A percentile compares a stretch with the other conserved stretches of the same genome.
These are phyloP conservation scores for Carex littledalei DNA, from an alignment of 176 grass and related monocot genomes.

Conservation along the genomic window DNA sequence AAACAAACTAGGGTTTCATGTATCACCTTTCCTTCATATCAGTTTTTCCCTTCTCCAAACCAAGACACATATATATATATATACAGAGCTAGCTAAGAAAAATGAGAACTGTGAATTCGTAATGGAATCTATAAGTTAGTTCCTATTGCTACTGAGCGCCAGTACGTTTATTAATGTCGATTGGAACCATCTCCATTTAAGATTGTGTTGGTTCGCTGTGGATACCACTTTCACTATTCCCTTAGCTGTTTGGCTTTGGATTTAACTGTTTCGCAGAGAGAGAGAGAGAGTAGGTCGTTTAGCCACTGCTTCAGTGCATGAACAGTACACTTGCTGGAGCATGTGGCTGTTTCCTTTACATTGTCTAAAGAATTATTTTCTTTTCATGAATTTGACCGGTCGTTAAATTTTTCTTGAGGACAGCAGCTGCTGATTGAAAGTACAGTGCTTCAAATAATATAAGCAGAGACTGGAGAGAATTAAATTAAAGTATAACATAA, in stretches of 20 bases:
- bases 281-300: not conserved
- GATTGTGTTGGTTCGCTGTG: slow-evolving; percentile 25
- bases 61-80: too few relatives aligned
- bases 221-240: slow-evolving; percentile 18
- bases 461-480: not conserved
- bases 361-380: not conserved
- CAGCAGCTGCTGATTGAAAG: not conserved
- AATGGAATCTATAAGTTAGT: slow-evolving; percentile 24
- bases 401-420: not conserved
- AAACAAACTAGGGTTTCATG: too few relatives aligned
- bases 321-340: slow-evolving; percentile 1
- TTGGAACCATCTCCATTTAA: slow-evolving; percentile 29
- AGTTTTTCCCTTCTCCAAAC: too few relatives aligned
- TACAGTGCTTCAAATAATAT: not conserved
- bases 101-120: not conserved
- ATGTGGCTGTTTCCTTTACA: slow-evolving; percentile 15
- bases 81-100: not conserved
- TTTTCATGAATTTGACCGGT: slow-evolving; percentile 4
- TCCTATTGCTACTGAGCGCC: slow-evolving; percentile 23
- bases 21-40: too few relatives aligned
- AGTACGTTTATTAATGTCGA: slow-evolving; percentile 12
- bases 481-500: not conserved
- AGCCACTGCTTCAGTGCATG: slow-evolving; percentile 23
- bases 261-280: slow-evolving; percentile 16
- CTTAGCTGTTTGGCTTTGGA: slow-evolving; percentile 28